Evolutionary conservation across 1,139 yeast genomes (phyloP).

Genomic region (Pichia sp.): DNA sequence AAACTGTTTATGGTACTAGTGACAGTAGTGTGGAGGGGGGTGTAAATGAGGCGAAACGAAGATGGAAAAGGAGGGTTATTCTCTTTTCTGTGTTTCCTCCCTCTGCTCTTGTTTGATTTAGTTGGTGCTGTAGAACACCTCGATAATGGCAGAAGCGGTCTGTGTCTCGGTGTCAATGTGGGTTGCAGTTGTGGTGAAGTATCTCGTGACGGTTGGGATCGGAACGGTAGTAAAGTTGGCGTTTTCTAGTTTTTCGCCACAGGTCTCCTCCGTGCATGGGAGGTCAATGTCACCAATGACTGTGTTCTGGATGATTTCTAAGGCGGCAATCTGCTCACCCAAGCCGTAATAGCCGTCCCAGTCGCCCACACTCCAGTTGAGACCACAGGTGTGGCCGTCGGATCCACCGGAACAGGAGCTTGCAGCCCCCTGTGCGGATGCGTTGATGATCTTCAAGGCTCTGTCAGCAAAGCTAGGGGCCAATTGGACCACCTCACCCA

Average conservation of each 20-base stretch:
- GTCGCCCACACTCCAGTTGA: slow-evolving; percentile 61
- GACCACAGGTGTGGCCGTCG: slow-evolving; percentile 91
- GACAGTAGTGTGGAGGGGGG: neutral
- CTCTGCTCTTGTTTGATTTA: neutral
- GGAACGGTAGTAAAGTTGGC: slow-evolving; percentile 42
- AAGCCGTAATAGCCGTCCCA: slow-evolving; percentile 83
- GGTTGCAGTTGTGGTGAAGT: slow-evolving; percentile 14
- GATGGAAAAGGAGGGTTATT: too few species aligned
- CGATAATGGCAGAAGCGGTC: slow-evolving; percentile 4
- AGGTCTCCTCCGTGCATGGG: slow-evolving; percentile 55
- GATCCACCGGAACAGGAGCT: slow-evolving; percentile 78
- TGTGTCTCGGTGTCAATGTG: slow-evolving; percentile 5
- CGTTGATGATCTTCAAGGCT: slow-evolving; percentile 49
- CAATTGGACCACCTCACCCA: slow-evolving; percentile 70
- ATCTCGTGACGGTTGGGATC: slow-evolving; percentile 14
- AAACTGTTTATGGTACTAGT: neutral
- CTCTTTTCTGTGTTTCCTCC: neutral
- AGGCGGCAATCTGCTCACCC: slow-evolving; percentile 89
- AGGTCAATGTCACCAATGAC: slow-evolving; percentile 50
- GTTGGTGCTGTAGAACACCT: slow-evolving; percentile 8
- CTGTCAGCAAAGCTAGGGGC: slow-evolving; percentile 57
- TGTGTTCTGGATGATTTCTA: slow-evolving; percentile 70
- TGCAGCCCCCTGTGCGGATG: slow-evolving; percentile 82
- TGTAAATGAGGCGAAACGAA: too few species aligned
- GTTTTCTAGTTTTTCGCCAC: slow-evolving; percentile 59